Conservation (phyloP, 2,329 filamentous ascomycete genomes). For the Podosphaera fusca region DNA sequence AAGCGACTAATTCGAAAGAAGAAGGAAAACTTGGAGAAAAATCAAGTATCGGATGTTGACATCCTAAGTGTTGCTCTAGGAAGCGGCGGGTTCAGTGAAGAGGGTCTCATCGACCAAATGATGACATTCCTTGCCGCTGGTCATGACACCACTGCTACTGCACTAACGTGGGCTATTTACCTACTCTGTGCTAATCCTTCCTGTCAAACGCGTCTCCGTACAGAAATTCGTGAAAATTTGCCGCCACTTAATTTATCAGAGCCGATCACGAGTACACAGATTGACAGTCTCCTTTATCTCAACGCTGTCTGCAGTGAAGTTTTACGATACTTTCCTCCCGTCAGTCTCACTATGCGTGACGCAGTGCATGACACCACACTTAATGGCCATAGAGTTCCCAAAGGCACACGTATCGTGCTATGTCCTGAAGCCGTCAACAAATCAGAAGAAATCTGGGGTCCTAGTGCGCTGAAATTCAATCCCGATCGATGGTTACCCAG, state of each 20-base stretch:
- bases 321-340: constrained; percentile 49
- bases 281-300: constrained; percentile 58
- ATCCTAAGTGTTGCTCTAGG: constrained; percentile 63
- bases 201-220: constrained; percentile 41
- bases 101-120: constrained; percentile 65
- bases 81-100: constrained; percentile 52
- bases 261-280: constrained; percentile 27
- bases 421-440: constrained; percentile 45
- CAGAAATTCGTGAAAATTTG: constrained; percentile 39
- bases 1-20: constrained; percentile 48
- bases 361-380: constrained; percentile 41
- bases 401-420: constrained; percentile 46
- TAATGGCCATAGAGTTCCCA: constrained; percentile 39
- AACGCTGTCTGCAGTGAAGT: constrained; percentile 60
- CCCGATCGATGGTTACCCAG: constrained; percentile 52
- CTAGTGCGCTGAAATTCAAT: constrained; percentile 50
- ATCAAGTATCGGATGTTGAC: constrained; percentile 34
- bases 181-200: constrained; percentile 41
- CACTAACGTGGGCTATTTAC: constrained; percentile 56
- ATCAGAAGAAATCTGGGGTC: constrained; percentile 47
- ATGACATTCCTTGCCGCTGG: constrained; percentile 76
- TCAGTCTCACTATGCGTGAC: constrained; percentile 46
- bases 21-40: constrained; percentile 29
- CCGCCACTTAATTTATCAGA: constrained; percentile 22
- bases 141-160: constrained; percentile 56